Base-by-base conservation (phyloP, 2,329 filamentous ascomycete genomes). In the Chaetomium sp. region DNA sequence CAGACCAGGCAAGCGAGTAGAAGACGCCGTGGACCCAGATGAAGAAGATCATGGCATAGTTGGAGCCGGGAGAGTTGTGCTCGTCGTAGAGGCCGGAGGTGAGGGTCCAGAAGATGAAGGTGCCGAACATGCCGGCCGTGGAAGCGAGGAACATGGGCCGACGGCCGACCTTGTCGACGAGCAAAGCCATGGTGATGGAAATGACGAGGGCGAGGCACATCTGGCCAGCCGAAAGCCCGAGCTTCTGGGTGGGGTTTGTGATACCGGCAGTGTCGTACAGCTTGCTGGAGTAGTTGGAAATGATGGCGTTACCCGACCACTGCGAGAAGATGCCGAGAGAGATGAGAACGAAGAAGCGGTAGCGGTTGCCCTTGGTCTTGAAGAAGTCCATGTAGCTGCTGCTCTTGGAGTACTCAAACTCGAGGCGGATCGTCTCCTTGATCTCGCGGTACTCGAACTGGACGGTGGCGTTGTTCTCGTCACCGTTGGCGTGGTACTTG, bases 381-480 rank as follows among this genome's bases (percentile, higher is more conserved):
- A 86, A 75, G 74, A 87, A 83, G 70, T 85, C 82, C 9, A 79
- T 56, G 72, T 85, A 87, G 66, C 77, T 81, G 72, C 79, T 83
- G 64, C 75, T 79, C 50, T 78, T 75, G 69, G 78, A 76, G 70
- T 75, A 77, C 69, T 80, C 77, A 70, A 80, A 77, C 73, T 87
- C 85, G 27, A 85, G 71, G 62, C 78, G 76, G 65, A 87, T 78
- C 6, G 84, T 86, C 71, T 86, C 83, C 73, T 81, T 82, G 74
- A 88, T 87, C 74, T 88, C 85, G 42, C 78, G 78, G 75, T 79
- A 86, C 71, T 87, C 84, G 71, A 85, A 83, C 69, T 86, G 82
- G 5, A 88, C 86, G 19, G 81, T 81, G 13, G 81, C 74, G 74
- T 86, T 78, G 65, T 81, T 74, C 49, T 65, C 70, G 69, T 85